Conservation (phyloP, 73 alveolate species). For the Tetrahymena malaccensis region DNA sequence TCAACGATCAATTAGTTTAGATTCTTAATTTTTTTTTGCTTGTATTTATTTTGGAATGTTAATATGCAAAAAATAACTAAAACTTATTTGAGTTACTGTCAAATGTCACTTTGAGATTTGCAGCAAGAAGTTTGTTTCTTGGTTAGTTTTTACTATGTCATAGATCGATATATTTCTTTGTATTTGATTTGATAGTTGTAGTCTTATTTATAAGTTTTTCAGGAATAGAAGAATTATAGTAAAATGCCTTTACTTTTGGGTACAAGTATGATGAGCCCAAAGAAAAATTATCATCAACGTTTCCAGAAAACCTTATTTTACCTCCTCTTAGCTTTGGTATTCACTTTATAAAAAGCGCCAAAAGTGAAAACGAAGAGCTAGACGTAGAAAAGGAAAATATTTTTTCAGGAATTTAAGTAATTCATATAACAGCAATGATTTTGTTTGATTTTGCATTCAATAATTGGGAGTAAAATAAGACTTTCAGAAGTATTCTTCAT, state of each 20-base stretch:
- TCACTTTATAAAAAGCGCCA: neutral
- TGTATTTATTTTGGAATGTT: neutral
- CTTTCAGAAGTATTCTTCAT: neutral
- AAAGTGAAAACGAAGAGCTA: neutral
- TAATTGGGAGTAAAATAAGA: neutral
- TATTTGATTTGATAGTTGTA: neutral
- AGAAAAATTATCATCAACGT: neutral
- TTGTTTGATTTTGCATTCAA: neutral
- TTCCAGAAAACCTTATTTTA: neutral
- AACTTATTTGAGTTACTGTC: neutral
- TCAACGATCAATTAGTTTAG: neutral
- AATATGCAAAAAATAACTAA: neutral
- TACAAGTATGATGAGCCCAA: neutral
- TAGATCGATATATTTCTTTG: neutral
- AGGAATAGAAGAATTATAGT: neutral
- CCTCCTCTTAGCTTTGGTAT: neutral
- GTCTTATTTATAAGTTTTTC: neutral
- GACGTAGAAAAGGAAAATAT: neutral
- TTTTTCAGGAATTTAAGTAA: neutral
- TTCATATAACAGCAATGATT: neutral
- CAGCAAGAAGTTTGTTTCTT: neutral
- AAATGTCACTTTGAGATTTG: neutral
- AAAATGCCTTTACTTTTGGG: neutral
- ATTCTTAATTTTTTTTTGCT: neutral
- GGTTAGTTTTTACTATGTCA: neutral